These are phyloP conservation scores for Lasiodiplodia theobromae DNA, from an alignment of 2,329 filamentous ascomycete genomes.

Conservation along the genomic window DNA sequence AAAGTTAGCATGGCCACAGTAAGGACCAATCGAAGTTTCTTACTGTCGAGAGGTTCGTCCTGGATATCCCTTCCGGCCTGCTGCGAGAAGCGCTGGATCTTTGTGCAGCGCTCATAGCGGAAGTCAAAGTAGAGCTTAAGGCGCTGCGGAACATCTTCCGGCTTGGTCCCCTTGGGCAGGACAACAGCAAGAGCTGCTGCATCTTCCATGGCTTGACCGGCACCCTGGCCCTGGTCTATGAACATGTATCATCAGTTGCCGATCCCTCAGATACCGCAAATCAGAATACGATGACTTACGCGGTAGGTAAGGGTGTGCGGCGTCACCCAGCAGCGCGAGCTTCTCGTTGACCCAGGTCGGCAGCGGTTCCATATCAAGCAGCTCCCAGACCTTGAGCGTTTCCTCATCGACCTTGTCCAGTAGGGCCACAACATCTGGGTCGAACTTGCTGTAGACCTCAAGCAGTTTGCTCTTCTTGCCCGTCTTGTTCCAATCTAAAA, in stretches of 20 bases:
- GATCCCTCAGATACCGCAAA: conserved; percentile 33
- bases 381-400: conserved; percentile 48
- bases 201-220: conserved; percentile 71
- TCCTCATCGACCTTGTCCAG: conserved; percentile 49
- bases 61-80: conserved; percentile 58
- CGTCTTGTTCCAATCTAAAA: conserved; percentile 43
- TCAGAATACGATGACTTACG: conserved; percentile 47
- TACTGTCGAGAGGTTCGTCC: conserved; percentile 29
- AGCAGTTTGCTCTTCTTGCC: conserved; percentile 49
- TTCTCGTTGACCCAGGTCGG: conserved; percentile 62
- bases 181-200: conserved; percentile 66
- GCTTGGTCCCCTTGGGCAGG: conserved; percentile 30
- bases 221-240: conserved; percentile 67
- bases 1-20: neutral
- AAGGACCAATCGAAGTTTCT: neutral
- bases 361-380: conserved; percentile 63
- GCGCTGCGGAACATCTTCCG: conserved; percentile 48
- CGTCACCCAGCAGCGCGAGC: conserved; percentile 69
- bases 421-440: conserved; percentile 45
- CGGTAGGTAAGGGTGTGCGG: conserved; percentile 72
- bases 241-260: neutral
- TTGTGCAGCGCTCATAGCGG: conserved; percentile 64
- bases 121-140: conserved; percentile 67
- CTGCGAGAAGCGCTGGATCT: conserved; percentile 66
- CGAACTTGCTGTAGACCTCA: conserved; percentile 49